These are phyloP conservation scores for Quercus phellos DNA, from an alignment of 331 rosid species.

Conservation along the genomic window DNA sequence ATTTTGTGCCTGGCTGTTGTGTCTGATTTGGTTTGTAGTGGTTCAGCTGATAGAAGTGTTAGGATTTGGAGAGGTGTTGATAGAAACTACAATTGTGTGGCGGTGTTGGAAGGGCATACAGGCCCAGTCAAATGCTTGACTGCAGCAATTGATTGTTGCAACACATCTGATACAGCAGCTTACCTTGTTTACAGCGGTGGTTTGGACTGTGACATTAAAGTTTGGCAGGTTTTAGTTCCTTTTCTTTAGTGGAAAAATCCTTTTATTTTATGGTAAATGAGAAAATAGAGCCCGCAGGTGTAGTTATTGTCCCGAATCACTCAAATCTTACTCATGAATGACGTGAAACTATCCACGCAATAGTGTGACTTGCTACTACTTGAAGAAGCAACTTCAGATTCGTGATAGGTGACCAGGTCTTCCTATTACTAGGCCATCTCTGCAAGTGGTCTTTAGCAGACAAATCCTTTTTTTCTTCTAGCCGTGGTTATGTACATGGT, in stretches of 20 bases:
- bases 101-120: constrained; percentile 67
- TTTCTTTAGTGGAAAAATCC: constrained; percentile 10
- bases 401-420: too few relatives aligned
- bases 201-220: constrained; percentile 73
- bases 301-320: too few relatives aligned
- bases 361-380: too few relatives aligned
- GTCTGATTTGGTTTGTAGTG: constrained; percentile 59
- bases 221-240: constrained; percentile 64
- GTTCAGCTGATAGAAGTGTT: constrained; percentile 73
- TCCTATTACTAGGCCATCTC: too few relatives aligned
- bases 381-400: too few relatives aligned
- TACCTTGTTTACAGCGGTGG: constrained; percentile 66
- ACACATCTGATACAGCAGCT: constrained; percentile 20
- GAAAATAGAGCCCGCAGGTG: too few relatives aligned
- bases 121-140: constrained; percentile 73
- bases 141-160: constrained; percentile 29
- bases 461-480: background rate
- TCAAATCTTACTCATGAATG: too few relatives aligned
- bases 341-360: fast-evolving
- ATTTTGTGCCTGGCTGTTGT: constrained; percentile 71
- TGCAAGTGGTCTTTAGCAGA: background rate
- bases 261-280: too few relatives aligned
- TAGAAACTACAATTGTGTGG: constrained; percentile 53
- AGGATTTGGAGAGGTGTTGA: constrained; percentile 66
- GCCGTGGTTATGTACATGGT: background rate